A percentile compares a stretch with the other conserved stretches of the same genome.
These are phyloP conservation scores for Leonotis leonurus DNA, from an alignment of 257 asterid genomes.

Conservation along the genomic window DNA sequence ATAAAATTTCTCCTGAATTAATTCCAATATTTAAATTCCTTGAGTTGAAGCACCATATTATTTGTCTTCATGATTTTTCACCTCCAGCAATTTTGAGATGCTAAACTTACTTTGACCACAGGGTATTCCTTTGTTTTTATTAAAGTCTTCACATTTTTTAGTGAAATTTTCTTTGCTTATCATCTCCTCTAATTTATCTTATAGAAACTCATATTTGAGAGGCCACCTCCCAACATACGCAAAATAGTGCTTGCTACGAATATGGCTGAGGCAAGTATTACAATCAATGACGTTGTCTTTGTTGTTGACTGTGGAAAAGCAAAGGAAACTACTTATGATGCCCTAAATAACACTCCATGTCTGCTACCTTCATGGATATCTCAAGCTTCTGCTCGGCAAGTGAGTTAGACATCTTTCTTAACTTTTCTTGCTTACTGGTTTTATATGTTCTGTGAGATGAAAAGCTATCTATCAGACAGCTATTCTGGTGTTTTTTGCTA, in stretches of 20 bases:
- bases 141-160: neutral
- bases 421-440: constrained; percentile 3
- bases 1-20: neutral
- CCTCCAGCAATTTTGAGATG: constrained; percentile 2
- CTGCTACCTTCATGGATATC: constrained; percentile 98
- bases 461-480: constrained; percentile 7
- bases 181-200: constrained; percentile 14
- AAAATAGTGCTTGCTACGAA: constrained; percentile 93
- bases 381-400: constrained; percentile 98
- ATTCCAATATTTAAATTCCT: neutral
- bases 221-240: constrained; percentile 85
- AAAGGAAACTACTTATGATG: constrained; percentile 95
- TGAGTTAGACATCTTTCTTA: constrained; percentile 29
- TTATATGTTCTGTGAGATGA: constrained; percentile 7
- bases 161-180: constrained; percentile 11
- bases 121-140: constrained; percentile 1
- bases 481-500: neutral
- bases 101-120: neutral
- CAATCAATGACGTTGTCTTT: constrained; percentile 87
- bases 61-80: constrained; percentile 5
- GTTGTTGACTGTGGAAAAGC: constrained; percentile 99
- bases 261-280: constrained; percentile 99
- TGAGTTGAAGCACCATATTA: neutral
- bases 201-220: constrained; percentile 96
- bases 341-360: constrained; percentile 83